Evolutionary conservation across 2,329 filamentous ascomycete genomes (phyloP).

Genomic region (Daldinia sp.): DNA sequence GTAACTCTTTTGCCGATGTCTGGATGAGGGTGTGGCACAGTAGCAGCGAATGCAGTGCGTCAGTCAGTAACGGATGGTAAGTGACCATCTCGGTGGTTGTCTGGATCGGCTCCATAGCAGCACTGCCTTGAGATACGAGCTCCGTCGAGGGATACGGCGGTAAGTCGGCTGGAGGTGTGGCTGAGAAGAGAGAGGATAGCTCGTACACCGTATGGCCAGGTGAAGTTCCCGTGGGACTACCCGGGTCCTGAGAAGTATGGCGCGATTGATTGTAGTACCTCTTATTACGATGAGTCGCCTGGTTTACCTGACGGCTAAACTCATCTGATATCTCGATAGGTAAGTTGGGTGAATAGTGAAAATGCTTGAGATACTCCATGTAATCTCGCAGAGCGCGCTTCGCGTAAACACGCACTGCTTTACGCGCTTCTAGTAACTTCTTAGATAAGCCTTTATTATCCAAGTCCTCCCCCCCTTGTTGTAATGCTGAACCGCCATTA

Average conservation of each 20-base stretch:
- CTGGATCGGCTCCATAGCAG: conserved; percentile 50
- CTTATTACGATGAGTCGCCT: conserved; percentile 56
- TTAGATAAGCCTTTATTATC: conserved; percentile 42
- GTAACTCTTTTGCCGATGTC: conserved; percentile 81
- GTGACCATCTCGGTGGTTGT: conserved; percentile 72
- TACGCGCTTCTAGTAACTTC: conserved; percentile 68
- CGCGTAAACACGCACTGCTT: conserved; percentile 77
- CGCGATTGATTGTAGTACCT: conserved; percentile 50
- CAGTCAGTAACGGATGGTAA: conserved; percentile 83
- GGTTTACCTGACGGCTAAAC: conserved; percentile 68
- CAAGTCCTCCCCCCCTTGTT: conserved; percentile 16
- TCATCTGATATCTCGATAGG: conserved; percentile 70
- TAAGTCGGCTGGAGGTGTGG: conserved; percentile 73
- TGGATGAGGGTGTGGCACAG: conserved; percentile 84
- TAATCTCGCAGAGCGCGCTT: conserved; percentile 83
- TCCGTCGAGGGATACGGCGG: conserved; percentile 72
- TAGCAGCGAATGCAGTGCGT: conserved; percentile 82
- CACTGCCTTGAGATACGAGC: conserved; percentile 48
- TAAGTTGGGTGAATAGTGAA: conserved; percentile 83
- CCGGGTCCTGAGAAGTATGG: conserved; percentile 60
- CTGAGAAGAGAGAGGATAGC: conserved; percentile 75
- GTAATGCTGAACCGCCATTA: conserved; percentile 31
- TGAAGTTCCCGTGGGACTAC: conserved; percentile 44
- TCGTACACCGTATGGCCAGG: conserved; percentile 57
- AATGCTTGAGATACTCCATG: conserved; percentile 75